phyloP scores from a whole-genome alignment of 495 filamentous ascomycete genomes.

The Penicillium turbatum region DNA sequence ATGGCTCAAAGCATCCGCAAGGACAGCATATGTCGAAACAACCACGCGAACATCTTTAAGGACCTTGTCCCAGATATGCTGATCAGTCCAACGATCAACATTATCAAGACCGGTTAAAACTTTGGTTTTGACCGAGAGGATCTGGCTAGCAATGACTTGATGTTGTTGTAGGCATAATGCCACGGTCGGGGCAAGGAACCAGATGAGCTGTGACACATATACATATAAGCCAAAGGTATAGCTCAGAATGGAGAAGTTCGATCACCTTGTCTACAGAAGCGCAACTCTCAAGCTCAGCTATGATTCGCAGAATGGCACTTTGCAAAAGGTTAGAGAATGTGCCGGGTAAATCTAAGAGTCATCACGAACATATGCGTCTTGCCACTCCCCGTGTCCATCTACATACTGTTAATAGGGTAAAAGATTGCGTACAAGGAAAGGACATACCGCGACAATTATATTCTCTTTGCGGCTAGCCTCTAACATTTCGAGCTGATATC shows the following conservation, averaged over 20 bases:
- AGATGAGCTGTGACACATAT: constrained; percentile 55
- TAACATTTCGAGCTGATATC: constrained; percentile 90
- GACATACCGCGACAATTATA: constrained; percentile 74
- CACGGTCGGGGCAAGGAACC: constrained; percentile 83
- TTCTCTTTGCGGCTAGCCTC: constrained; percentile 73
- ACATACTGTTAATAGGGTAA: not conserved
- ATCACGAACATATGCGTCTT: constrained; percentile 75
- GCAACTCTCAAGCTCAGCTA: constrained; percentile 63
- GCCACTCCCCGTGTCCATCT: constrained; percentile 94
- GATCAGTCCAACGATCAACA: constrained; percentile 70
- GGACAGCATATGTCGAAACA: constrained; percentile 71
- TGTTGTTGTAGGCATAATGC: constrained; percentile 71
- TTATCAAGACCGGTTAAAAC: constrained; percentile 64
- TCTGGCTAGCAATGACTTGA: constrained; percentile 54
- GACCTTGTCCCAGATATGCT: constrained; percentile 67
- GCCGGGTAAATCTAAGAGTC: not conserved
- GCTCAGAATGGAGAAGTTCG: not conserved
- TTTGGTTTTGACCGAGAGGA: constrained; percentile 58
- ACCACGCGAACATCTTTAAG: constrained; percentile 66
- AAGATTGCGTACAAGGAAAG: not conserved
- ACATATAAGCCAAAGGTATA: constrained; percentile 5
- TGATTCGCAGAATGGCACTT: constrained; percentile 76
- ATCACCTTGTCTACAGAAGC: constrained; percentile 53
- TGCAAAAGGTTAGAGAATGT: constrained; percentile 3
- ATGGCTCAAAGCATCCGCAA: constrained; percentile 75